Conservation (phyloP, 305 asterid genomes). For the Withania somnifera region DNA sequence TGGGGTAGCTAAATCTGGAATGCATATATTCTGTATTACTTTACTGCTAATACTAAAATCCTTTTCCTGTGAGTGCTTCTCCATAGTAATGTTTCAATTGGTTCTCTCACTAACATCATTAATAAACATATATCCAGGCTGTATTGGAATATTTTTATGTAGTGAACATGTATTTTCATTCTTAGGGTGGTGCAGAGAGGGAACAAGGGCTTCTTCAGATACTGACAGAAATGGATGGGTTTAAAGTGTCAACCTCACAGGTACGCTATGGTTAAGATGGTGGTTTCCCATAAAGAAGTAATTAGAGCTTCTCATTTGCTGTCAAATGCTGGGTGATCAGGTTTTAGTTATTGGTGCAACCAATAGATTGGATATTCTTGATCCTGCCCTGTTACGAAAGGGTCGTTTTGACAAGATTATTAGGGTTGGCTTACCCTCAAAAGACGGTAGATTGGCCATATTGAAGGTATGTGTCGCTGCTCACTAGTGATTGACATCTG, state of each 20-base stretch:
- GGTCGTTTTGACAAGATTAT: constrained; percentile 97
- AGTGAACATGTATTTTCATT: background rate
- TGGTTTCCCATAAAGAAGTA: constrained; percentile 4
- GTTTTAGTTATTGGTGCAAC: constrained; percentile 96
- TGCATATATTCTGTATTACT: background rate
- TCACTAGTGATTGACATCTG: background rate
- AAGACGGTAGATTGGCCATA: constrained; percentile 91
- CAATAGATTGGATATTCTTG: constrained; percentile 94
- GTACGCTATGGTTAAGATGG: constrained; percentile 17
- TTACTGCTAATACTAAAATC: background rate
- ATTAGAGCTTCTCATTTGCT: constrained; percentile 7
- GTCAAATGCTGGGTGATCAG: constrained; percentile 30
- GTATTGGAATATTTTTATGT: background rate
- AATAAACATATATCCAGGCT: background rate
- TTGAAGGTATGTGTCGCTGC: constrained; percentile 48
- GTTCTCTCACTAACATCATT: background rate
- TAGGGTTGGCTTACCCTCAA: constrained; percentile 94
- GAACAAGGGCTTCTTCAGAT: constrained; percentile 98
- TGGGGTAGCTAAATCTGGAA: background rate
- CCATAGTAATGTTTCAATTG: background rate
- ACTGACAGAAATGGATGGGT: constrained; percentile 97
- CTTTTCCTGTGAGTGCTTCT: background rate
- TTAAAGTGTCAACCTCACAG: constrained; percentile 88
- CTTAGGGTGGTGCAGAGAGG: constrained; percentile 98
- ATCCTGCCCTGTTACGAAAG: constrained; percentile 91